These are phyloP conservation scores for Diaporthe citrichinensis DNA, from an alignment of 2,329 filamentous ascomycete species.

Conservation along the genomic window DNA sequence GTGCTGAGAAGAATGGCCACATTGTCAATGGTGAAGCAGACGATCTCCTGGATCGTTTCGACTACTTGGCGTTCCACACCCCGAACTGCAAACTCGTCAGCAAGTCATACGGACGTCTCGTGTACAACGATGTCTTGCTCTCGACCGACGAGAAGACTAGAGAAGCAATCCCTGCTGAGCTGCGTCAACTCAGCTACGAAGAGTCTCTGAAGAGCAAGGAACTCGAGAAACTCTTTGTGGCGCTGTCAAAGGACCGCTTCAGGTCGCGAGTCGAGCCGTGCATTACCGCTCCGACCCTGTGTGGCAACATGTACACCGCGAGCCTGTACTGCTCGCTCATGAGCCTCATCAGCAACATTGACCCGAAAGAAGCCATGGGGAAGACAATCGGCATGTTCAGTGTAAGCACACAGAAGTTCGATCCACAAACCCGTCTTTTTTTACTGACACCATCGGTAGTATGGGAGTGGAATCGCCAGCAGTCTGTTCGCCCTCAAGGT, in stretches of 20 bases:
- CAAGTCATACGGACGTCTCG: constrained; percentile 86
- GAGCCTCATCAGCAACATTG: constrained; percentile 75
- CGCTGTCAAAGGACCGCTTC: constrained; percentile 86
- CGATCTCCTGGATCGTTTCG: constrained; percentile 82
- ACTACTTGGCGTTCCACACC: constrained; percentile 88
- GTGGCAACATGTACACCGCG: constrained; percentile 77
- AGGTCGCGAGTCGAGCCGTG: constrained; percentile 80
- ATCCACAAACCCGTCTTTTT: no score
- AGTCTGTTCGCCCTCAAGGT: constrained; percentile 70
- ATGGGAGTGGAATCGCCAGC: constrained; percentile 23
- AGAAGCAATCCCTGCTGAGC: constrained; percentile 80
- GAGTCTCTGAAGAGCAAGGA: constrained; percentile 85
- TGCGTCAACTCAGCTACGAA: constrained; percentile 83
- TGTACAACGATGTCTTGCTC: constrained; percentile 87
- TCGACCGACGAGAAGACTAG: constrained; percentile 78
- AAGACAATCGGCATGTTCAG: constrained; percentile 84
- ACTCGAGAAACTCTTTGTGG: constrained; percentile 90
- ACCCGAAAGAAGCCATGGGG: constrained; percentile 73
- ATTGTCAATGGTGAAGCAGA: constrained; percentile 72
- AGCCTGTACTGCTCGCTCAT: constrained; percentile 84
- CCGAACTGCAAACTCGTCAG: constrained; percentile 90
- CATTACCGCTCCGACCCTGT: constrained; percentile 83
- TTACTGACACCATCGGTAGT: neutral
- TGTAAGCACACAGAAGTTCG: no score
- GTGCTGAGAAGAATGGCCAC: constrained; percentile 58